A percentile compares a stretch with the other conserved stretches of the same genome.
Conservation (phyloP, 2,329 filamentous ascomycete genomes). For the Ophiocordyceps camponoti-floridani region DNA sequence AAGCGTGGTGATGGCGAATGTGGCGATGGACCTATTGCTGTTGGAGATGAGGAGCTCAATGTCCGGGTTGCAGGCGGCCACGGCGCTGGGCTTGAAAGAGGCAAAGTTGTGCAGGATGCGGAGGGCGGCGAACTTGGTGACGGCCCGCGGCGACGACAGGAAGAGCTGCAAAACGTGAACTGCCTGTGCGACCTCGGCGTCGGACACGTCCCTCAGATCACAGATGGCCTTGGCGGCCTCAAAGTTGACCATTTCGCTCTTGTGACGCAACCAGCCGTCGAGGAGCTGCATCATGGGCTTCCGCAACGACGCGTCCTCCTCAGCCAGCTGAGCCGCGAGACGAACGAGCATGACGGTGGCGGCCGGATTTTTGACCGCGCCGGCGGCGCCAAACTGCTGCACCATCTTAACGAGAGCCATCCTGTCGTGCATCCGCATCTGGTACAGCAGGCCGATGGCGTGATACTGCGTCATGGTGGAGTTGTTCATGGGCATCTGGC, state of each 20-base stretch:
- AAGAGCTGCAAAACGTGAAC: slow-evolving; percentile 93
- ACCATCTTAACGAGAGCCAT: slow-evolving; percentile 99
- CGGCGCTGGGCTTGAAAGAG: slow-evolving; percentile 85
- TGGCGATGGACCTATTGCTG: slow-evolving; percentile 91
- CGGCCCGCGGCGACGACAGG: slow-evolving; percentile 83
- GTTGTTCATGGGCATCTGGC: slow-evolving; percentile 64
- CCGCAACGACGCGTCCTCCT: slow-evolving; percentile 75
- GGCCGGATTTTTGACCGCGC: slow-evolving; percentile 86
- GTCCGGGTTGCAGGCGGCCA: slow-evolving; percentile 88
- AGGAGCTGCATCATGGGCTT: slow-evolving; percentile 96
- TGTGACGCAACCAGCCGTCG: slow-evolving; percentile 91
- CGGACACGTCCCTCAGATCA: slow-evolving; percentile 82
- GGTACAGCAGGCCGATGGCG: slow-evolving; percentile 89
- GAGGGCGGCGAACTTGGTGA: slow-evolving; percentile 95
- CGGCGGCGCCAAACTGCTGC: slow-evolving; percentile 88
- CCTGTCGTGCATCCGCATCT: slow-evolving; percentile 92
- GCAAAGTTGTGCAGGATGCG: slow-evolving; percentile 93
- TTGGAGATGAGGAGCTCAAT: slow-evolving; percentile 96
- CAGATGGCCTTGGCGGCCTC: slow-evolving; percentile 97
- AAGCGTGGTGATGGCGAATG: slow-evolving; percentile 93
- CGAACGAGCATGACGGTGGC: slow-evolving; percentile 85
- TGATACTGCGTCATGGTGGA: slow-evolving; percentile 99
- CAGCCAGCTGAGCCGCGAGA: slow-evolving; percentile 80
- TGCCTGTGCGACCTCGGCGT: slow-evolving; percentile 78
- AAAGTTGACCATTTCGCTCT: slow-evolving; percentile 99